Evolutionary conservation across 148 eudicot species (phyloP).

Genomic region (Fallopia convolvulus): DNA sequence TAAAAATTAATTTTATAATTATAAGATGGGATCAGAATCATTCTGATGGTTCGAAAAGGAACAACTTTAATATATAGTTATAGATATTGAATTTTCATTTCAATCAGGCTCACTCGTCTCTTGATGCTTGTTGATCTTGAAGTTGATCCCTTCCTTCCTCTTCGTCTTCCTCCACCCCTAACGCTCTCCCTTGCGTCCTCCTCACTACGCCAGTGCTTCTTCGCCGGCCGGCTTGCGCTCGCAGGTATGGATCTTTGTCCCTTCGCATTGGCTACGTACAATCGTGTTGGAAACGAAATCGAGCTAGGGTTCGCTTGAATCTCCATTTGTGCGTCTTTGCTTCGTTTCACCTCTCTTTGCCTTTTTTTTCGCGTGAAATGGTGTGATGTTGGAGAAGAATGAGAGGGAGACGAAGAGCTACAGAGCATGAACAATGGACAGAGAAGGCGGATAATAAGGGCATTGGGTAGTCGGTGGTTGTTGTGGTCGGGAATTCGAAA

Average conservation of each 20-base stretch:
- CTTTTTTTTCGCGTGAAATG: background rate
- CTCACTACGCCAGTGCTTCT: background rate
- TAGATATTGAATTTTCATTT: background rate
- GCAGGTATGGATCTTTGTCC: background rate
- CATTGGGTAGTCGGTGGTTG: background rate
- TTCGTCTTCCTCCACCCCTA: background rate
- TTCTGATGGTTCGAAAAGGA: too few species aligned
- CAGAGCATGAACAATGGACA: background rate
- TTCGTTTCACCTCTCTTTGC: background rate
- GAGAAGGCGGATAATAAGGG: background rate
- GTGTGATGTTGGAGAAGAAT: background rate
- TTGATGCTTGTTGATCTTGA: background rate
- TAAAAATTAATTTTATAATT: too few species aligned
- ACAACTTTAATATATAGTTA: too few species aligned
- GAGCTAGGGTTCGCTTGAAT: constrained; percentile 4
- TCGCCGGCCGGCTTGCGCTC: background rate
- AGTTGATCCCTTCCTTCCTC: background rate
- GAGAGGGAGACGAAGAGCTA: background rate
- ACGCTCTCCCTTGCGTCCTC: background rate
- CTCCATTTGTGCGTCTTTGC: background rate
- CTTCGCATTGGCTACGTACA: background rate
- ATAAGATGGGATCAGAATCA: too few species aligned
- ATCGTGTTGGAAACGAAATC: background rate
- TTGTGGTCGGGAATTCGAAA: background rate
- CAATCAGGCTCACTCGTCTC: background rate